Percentiles rank a stretch among this genome's conserved stretches.
Evolutionary conservation across 2,329 filamentous ascomycete species (phyloP).

Genomic region (Periconia macrospinosa): DNA sequence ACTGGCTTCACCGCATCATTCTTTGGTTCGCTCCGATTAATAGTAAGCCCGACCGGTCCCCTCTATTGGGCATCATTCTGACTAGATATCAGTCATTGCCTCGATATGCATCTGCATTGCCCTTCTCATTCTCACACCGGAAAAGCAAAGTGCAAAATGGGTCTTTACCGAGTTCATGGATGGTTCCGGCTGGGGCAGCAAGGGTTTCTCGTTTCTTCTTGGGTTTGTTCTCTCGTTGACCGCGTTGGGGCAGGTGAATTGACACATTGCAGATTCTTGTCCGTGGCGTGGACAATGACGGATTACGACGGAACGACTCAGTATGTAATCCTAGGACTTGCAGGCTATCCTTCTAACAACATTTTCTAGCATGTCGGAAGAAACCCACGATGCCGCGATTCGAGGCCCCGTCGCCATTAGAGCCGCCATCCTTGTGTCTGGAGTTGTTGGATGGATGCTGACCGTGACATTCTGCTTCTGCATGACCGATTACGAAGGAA

Average conservation of each 20-base stretch:
- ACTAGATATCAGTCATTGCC: constrained; percentile 50
- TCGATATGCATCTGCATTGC: constrained; percentile 63
- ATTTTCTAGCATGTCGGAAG: constrained; percentile 61
- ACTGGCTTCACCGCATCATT: constrained; percentile 61
- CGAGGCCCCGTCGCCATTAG: constrained; percentile 63
- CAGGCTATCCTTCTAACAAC: constrained; percentile 27
- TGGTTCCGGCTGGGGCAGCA: constrained; percentile 65
- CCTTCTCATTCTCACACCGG: constrained; percentile 60
- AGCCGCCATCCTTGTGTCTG: constrained; percentile 62
- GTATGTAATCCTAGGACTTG: constrained; percentile 40
- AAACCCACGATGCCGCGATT: constrained; percentile 65
- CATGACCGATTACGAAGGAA: constrained; percentile 59
- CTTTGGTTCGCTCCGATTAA: constrained; percentile 70
- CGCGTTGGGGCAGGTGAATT: constrained; percentile 9
- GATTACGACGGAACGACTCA: constrained; percentile 70
- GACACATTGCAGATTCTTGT: constrained; percentile 50
- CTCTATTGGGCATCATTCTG: background rate
- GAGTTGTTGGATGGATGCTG: constrained; percentile 62
- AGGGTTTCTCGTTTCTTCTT: constrained; percentile 64
- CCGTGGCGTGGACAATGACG: constrained; percentile 67
- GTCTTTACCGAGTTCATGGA: constrained; percentile 65
- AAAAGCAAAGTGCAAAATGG: constrained; percentile 61
- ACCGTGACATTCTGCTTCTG: constrained; percentile 67
- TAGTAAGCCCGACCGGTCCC: constrained; percentile 40
- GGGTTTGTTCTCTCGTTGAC: constrained; percentile 45